phyloP scores from a whole-genome alignment of 2,329 filamentous ascomycete species.

The Colletotrichum sp. region DNA sequence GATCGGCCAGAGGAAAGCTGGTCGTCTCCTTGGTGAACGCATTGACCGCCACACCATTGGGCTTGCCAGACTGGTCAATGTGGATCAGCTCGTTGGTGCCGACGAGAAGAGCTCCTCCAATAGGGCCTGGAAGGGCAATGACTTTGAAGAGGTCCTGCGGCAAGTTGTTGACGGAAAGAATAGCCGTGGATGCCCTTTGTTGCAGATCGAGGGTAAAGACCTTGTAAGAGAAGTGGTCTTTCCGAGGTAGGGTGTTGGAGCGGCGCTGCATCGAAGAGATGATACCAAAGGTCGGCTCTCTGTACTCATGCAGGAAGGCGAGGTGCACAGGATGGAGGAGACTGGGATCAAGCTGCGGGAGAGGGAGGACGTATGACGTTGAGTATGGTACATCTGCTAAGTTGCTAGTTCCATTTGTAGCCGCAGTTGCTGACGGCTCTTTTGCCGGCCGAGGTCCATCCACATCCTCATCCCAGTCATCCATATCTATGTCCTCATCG shows the following conservation, averaged over 20 bases:
- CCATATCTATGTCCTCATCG: conserved; percentile 89
- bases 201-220: conserved; percentile 96
- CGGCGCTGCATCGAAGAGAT: conserved; percentile 78
- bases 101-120: conserved; percentile 86
- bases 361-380: conserved; percentile 89
- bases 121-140: conserved; percentile 80
- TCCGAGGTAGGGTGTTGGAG: conserved; percentile 81
- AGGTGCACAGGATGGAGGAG: conserved; percentile 90
- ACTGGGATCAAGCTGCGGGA: conserved; percentile 86
- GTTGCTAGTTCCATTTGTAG: conserved; percentile 39
- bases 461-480: conserved; percentile 85
- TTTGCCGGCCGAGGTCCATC: conserved; percentile 70
- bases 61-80: conserved; percentile 93
- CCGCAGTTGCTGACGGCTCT: conserved; percentile 33
- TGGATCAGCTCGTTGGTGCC: conserved; percentile 93
- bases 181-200: conserved; percentile 89
- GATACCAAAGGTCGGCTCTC: conserved; percentile 96
- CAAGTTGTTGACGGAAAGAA: conserved; percentile 83
- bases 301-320: conserved; percentile 93
- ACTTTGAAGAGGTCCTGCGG: conserved; percentile 88
- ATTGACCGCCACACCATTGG: conserved; percentile 92
- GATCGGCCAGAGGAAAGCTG: conserved; percentile 84
- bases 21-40: conserved; percentile 84
- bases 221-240: conserved; percentile 87
- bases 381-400: conserved; percentile 74